phyloP scores from a whole-genome alignment of 2,329 filamentous ascomycete species.

The Neofusicoccum kwambonambiense region DNA sequence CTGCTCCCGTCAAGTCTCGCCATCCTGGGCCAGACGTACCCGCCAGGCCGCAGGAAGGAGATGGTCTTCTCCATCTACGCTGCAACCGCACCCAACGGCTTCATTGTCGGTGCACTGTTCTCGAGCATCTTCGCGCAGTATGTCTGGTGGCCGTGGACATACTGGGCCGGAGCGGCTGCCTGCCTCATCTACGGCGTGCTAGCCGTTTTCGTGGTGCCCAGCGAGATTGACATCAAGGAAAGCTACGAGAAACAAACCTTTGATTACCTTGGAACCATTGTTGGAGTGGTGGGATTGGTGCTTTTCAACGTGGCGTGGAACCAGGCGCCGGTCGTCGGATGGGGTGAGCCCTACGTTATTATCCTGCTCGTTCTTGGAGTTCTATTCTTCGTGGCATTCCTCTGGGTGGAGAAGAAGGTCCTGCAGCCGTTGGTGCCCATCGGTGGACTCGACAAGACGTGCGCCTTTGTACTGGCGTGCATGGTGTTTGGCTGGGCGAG shows the following conservation, averaged over 20 bases:
- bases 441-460: constrained; percentile 47
- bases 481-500: constrained; percentile 45
- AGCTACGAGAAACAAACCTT: constrained; percentile 29
- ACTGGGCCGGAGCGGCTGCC: constrained; percentile 45
- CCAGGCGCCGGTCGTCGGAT: constrained; percentile 60
- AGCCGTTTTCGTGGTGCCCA: constrained; percentile 42
- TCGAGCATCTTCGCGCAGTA: constrained; percentile 41
- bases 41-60: constrained; percentile 57
- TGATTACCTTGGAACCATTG: constrained; percentile 46
- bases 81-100: constrained; percentile 48
- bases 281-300: constrained; percentile 56
- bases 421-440: constrained; percentile 59
- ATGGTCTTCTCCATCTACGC: constrained; percentile 59
- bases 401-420: constrained; percentile 49
- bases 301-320: constrained; percentile 69
- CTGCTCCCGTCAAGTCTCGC: constrained; percentile 64
- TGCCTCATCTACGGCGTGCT: constrained; percentile 39
- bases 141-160: constrained; percentile 55
- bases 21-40: constrained; percentile 59
- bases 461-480: constrained; percentile 56
- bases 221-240: background rate
- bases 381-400: constrained; percentile 55
- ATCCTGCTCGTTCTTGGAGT: constrained; percentile 58
- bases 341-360: constrained; percentile 57
- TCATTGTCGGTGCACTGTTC: constrained; percentile 43